phyloP scores from a whole-genome alignment of 768 basidiomycete genomes.

The Gymnopilus dilepis region DNA sequence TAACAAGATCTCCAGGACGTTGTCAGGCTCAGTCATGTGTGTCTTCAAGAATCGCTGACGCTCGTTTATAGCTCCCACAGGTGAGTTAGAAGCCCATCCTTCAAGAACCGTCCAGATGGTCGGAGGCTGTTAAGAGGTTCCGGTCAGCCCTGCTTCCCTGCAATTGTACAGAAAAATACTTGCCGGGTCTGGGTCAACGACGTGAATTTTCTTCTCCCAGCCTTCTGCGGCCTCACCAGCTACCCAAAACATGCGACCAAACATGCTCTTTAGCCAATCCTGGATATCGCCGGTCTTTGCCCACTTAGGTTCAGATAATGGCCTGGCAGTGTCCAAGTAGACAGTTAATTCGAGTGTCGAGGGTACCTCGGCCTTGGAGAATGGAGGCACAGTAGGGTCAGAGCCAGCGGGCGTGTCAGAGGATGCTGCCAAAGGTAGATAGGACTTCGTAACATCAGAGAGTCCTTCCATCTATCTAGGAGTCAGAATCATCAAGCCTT shows the following conservation, averaged over 20 bases:
- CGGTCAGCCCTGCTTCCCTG: neutral
- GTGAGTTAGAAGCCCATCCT: conserved; percentile 86
- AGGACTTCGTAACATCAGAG: conserved; percentile 74
- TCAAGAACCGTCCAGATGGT: conserved; percentile 92
- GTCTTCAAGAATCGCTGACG: conserved; percentile 89
- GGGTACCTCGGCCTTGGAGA: conserved; percentile 59
- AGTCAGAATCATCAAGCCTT: neutral
- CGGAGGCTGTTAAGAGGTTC: conserved; percentile 64
- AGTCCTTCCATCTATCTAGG: conserved; percentile 70
- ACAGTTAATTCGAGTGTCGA: conserved; percentile 68
- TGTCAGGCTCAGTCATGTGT: conserved; percentile 85
- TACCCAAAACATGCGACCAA: conserved; percentile 88
- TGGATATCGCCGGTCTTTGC: conserved; percentile 93
- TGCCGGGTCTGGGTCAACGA: conserved; percentile 95
- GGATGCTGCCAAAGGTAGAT: conserved; percentile 59
- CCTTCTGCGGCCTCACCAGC: conserved; percentile 83
- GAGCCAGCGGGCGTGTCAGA: conserved; percentile 43
- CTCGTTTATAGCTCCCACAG: conserved; percentile 73
- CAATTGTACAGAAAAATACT: conserved; percentile 33
- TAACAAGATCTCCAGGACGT: conserved; percentile 90
- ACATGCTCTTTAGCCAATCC: conserved; percentile 90
- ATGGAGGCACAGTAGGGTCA: conserved; percentile 77
- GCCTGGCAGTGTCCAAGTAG: conserved; percentile 85
- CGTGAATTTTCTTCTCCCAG: conserved; percentile 93
- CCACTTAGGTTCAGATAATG: conserved; percentile 96